Evolutionary conservation across 345 rosid species (phyloP).

Genomic region (Lumnitzera racemosa): DNA sequence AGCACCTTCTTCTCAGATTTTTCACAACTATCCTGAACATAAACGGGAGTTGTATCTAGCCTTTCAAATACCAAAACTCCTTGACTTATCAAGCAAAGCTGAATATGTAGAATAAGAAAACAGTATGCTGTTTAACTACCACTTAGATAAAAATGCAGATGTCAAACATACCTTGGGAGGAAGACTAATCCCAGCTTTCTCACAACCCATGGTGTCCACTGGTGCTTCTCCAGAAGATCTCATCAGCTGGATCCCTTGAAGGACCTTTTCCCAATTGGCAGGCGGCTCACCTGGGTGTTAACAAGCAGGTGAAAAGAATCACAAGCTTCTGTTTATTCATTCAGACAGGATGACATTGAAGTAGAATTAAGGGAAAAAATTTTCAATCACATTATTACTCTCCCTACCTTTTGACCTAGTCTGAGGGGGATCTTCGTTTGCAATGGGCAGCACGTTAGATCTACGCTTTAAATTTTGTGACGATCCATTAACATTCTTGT

Average conservation of each 20-base stretch:
- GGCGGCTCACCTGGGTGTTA: constrained; percentile 34
- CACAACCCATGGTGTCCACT: constrained; percentile 76
- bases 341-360: neutral
- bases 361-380: neutral
- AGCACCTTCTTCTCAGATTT: no score
- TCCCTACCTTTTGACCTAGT: constrained; percentile 21
- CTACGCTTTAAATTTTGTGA: constrained; percentile 22
- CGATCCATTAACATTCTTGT: constrained; percentile 31
- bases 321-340: neutral
- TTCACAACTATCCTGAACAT: no score
- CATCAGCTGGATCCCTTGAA: constrained; percentile 57
- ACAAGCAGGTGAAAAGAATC: no score
- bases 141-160: neutral
- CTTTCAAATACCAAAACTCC: no score
- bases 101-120: neutral
- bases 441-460: constrained; percentile 10
- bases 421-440: constrained; percentile 18
- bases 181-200: constrained; percentile 60
- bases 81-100: neutral
- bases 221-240: constrained; percentile 66
- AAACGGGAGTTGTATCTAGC: no score
- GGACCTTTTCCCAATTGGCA: constrained; percentile 54
- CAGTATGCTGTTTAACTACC: neutral
- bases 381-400: neutral
- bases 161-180: constrained; percentile 45